phyloP scores from a whole-genome alignment of 2,329 filamentous ascomycete genomes.

The Alternaria gansuensis region DNA sequence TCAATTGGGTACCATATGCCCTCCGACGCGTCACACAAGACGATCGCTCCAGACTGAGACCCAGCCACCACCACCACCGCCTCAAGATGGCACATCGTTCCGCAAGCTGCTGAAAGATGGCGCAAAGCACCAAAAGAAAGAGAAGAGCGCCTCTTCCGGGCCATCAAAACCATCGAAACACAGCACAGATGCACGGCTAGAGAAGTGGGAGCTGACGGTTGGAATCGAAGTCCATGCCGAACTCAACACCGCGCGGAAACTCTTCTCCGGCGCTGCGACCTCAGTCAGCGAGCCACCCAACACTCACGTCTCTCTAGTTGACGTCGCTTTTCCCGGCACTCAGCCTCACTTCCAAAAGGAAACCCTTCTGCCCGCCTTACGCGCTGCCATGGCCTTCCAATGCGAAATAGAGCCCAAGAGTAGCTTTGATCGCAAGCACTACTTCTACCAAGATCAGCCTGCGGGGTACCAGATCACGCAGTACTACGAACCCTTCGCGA shows the following conservation, averaged over 20 bases:
- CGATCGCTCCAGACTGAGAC: constrained; percentile 41
- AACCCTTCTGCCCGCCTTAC: constrained; percentile 85
- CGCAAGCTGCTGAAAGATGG: constrained; percentile 52
- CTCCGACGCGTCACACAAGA: constrained; percentile 1
- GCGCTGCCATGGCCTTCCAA: constrained; percentile 83
- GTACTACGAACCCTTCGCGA: constrained; percentile 79
- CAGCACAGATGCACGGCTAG: constrained; percentile 37
- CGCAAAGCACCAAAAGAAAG: constrained; percentile 46
- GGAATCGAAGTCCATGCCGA: constrained; percentile 98
- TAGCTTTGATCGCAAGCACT: constrained; percentile 95
- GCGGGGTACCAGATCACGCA: constrained; percentile 98
- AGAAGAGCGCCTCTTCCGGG: constrained; percentile 20
- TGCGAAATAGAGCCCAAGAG: constrained; percentile 81
- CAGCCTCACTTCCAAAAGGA: constrained; percentile 86
- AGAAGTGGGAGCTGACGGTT: constrained; percentile 90
- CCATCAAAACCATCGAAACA: constrained; percentile 22
- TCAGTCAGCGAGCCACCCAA: constrained; percentile 73
- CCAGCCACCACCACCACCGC: constrained; percentile 16
- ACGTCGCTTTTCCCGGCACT: constrained; percentile 86
- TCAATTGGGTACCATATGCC: constrained; percentile 26
- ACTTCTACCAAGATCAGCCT: constrained; percentile 99
- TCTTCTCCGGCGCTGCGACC: constrained; percentile 75
- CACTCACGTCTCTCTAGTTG: constrained; percentile 86
- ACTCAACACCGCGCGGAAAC: constrained; percentile 85
- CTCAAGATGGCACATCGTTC: constrained; percentile 46